Conservation (phyloP, 148 eudicot species). For the Vaccinium corymbosum region DNA sequence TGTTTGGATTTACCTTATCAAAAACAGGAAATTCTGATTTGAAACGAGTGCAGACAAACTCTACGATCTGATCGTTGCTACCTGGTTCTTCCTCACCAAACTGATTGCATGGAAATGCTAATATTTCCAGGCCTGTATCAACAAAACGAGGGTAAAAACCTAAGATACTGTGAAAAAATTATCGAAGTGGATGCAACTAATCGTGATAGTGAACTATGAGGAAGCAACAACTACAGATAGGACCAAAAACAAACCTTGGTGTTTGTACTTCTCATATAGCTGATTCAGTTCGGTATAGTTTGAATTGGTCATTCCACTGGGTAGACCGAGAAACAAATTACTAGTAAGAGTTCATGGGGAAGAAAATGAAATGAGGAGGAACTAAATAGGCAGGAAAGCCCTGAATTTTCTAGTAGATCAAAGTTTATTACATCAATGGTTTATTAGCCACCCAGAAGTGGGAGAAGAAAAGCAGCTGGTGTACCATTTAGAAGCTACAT, state of each 20-base stretch:
- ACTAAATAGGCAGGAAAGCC: background rate
- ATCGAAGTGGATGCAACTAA: background rate
- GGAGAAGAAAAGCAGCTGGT: background rate
- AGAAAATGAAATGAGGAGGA: slow-evolving; percentile 1
- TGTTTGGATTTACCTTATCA: slow-evolving; percentile 44
- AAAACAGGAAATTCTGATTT: slow-evolving; percentile 63
- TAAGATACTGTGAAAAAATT: background rate
- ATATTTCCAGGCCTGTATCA: slow-evolving; percentile 52
- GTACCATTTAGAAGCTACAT: slow-evolving; percentile 86
- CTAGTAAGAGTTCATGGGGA: background rate
- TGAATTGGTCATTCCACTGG: slow-evolving; percentile 76
- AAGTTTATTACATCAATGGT: background rate
- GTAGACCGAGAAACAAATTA: slow-evolving; percentile 1
- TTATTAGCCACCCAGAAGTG: background rate
- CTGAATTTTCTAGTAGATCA: background rate
- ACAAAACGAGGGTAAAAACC: background rate
- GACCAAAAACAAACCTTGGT: slow-evolving; percentile 44
- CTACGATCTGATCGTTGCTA: slow-evolving; percentile 44
- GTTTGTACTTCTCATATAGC: slow-evolving; percentile 58
- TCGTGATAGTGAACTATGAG: background rate
- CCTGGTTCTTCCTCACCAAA: slow-evolving; percentile 79
- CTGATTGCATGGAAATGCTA: slow-evolving; percentile 83
- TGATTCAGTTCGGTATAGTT: slow-evolving; percentile 60
- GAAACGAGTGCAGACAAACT: slow-evolving; percentile 64
- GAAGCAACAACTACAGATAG: background rate